Evolutionary conservation across 1,139 yeast species (phyloP).

Genomic region (Dujonia santamariae): DNA sequence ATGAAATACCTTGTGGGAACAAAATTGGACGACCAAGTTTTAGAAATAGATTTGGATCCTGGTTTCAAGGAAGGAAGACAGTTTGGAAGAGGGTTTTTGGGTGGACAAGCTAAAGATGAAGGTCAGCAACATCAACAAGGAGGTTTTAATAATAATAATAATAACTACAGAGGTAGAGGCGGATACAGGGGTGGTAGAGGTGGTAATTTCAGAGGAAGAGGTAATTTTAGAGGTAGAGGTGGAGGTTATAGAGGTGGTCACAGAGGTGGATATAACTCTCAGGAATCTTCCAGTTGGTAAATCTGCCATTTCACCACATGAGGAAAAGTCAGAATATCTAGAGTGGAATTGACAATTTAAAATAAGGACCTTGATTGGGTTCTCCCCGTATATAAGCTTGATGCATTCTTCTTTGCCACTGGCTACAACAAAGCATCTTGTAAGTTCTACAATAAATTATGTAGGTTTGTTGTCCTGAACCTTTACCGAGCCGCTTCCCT

Average conservation of each 20-base stretch:
- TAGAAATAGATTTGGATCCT: slow-evolving; percentile 88
- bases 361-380: too few species aligned
- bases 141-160: slow-evolving; percentile 23
- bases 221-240: slow-evolving; percentile 23
- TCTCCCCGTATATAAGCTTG: too few species aligned
- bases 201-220: slow-evolving; percentile 26
- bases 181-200: slow-evolving; percentile 21
- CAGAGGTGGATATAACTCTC: slow-evolving; percentile 13
- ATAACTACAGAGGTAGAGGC: slow-evolving; percentile 30
- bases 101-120: slow-evolving; percentile 63
- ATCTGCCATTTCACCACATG: too few species aligned
- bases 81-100: slow-evolving; percentile 86
- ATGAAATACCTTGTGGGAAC: slow-evolving; percentile 79
- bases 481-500: too few species aligned
- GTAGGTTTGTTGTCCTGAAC: too few species aligned
- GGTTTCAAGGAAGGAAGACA: slow-evolving; percentile 95
- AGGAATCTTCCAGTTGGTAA: too few species aligned
- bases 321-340: too few species aligned
- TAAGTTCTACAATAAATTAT: too few species aligned
- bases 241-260: slow-evolving; percentile 24
- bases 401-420: too few species aligned
- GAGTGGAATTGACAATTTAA: too few species aligned
- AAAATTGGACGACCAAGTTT: slow-evolving; percentile 71
- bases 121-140: slow-evolving; percentile 5
- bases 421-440: too few species aligned